Evolutionary conservation across 2,329 filamentous ascomycete species (phyloP).

Genomic region (Epichloe sp.): DNA sequence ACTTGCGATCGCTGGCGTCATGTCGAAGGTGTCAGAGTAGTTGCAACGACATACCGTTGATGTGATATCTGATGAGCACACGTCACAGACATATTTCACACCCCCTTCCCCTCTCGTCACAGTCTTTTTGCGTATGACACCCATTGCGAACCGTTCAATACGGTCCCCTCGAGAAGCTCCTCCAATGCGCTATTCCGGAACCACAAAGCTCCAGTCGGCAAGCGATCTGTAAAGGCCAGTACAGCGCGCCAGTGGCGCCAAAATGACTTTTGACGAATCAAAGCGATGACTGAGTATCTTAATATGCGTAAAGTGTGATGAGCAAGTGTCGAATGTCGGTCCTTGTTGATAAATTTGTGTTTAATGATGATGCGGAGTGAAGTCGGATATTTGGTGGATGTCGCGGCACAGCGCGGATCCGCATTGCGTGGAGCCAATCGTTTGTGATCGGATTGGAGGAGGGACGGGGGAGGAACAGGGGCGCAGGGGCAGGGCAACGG

Average conservation of each 20-base stretch:
- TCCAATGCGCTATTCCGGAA: neutral
- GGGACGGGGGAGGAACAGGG: too few relatives aligned
- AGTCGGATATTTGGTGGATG: slow-evolving; percentile 7
- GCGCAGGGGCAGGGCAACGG: neutral
- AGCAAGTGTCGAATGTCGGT: slow-evolving; percentile 7
- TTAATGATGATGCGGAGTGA: slow-evolving; percentile 10
- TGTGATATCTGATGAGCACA: slow-evolving; percentile 92
- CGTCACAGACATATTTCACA: slow-evolving; percentile 93
- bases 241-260: neutral
- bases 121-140: slow-evolving; percentile 92
- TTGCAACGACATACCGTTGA: slow-evolving; percentile 58
- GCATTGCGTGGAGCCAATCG: neutral
- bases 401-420: slow-evolving; percentile 5
- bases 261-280: slow-evolving; percentile 9
- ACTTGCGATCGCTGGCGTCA: neutral
- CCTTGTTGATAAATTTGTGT: slow-evolving; percentile 4
- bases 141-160: slow-evolving; percentile 41
- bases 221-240: neutral
- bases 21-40: neutral
- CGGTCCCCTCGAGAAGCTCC: neutral
- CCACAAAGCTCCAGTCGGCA: neutral
- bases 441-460: neutral
- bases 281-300: neutral
- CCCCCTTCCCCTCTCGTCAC: slow-evolving; percentile 73
- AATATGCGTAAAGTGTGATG: slow-evolving; percentile 19